phyloP scores from a whole-genome alignment of 1,284 basidiomycete species.

The Fomes fomentarius region DNA sequence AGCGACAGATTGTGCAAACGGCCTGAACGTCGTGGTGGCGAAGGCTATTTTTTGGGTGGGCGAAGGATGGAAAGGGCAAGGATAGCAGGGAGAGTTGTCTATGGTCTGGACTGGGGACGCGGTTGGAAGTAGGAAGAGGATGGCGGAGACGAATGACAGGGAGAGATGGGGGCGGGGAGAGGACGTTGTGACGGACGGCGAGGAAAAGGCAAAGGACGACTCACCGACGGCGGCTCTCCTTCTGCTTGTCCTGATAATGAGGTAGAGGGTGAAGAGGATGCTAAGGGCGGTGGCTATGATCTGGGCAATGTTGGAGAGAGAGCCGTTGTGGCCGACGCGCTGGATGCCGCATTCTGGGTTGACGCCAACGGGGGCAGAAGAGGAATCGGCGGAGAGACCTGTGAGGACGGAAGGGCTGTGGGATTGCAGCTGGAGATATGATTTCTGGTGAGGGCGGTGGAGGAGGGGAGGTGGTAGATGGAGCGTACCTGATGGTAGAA shows the following conservation, averaged over 20 bases:
- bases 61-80: no score
- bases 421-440: constrained; percentile 37
- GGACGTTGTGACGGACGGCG: neutral
- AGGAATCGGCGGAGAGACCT: constrained; percentile 42
- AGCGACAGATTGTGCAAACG: no score
- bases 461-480: neutral
- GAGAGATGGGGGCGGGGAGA: neutral
- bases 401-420: constrained; percentile 37
- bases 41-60: no score
- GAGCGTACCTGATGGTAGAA: constrained; percentile 60
- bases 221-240: constrained; percentile 56
- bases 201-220: constrained; percentile 17
- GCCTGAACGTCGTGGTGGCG: no score
- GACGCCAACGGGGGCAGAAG: constrained; percentile 57
- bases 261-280: constrained; percentile 49
- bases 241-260: constrained; percentile 49
- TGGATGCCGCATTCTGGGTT: constrained; percentile 60
- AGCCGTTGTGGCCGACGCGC: constrained; percentile 48
- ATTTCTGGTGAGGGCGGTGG: neutral
- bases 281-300: constrained; percentile 68
- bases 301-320: constrained; percentile 75
- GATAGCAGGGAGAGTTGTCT: no score
- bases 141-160: neutral
- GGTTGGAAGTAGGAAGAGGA: neutral
- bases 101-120: no score